Base-by-base conservation (phyloP, 1,284 basidiomycete genomes). In the Microbotryomycetes sp. region DNA sequence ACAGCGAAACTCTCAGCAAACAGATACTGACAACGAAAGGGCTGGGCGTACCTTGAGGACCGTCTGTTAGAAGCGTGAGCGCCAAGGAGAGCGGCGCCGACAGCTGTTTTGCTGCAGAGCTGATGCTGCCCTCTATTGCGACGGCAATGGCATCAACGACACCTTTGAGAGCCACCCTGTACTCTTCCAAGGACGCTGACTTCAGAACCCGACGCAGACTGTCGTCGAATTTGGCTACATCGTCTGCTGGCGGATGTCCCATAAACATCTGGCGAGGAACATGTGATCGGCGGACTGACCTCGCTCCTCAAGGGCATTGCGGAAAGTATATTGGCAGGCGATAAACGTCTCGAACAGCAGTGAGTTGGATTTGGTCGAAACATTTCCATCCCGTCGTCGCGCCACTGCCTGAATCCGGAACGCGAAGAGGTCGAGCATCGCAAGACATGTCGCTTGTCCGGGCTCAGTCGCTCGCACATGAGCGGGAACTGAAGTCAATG, bases 261-360 rank as follows among this genome's bases (percentile, higher is more conserved):
- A n/a, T n/a, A n/a, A n/a, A n/a, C n/a, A n/a, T n/a, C n/a, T n/a
- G n/a, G n/a, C n/a, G n/a, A n/a, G n/a, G n/a, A n/a, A n/a, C n/a
- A n/a, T n/a, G n/a, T n/a, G n/a, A n/a, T n/a, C n/a, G n/a, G n/a
- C n/a, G 11, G 35, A 56, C 61, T 29, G 0, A 64, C 61, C 54
- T 3, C 18, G 5, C 0, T 24, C 3, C 1, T 27, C 21, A 2
- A 67, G 47, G 7, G 54, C 30, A 5, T 41, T 41, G 11, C 59
- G 58, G 54, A 67, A 59, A 2, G 59, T 48, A 2, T 60, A 35
- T 4, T 65, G 61, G 41, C 35, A 52, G 0, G 64, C 66, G 24
- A 65, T 18, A n/a, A 62, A 41, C 4, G 57, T 59, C 27, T 65
- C 63, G 52, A 65, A 62, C 1, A 57, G 51, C 23, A 11, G 30